Evolutionary conservation across 768 basidiomycete genomes (phyloP).

Genomic region (Lentinula guzmanii): DNA sequence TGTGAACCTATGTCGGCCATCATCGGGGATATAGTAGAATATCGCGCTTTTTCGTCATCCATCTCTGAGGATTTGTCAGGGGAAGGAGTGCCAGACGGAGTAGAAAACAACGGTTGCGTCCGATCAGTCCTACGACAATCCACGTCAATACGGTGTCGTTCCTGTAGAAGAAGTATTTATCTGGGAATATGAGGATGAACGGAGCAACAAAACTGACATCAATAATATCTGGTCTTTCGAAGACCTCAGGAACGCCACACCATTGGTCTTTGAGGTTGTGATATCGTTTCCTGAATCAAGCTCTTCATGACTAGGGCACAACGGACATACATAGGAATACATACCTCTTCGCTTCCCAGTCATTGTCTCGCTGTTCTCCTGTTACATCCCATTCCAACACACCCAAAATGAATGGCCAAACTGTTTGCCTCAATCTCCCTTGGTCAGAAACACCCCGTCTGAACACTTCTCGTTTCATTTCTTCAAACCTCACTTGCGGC

Average conservation of each 20-base stretch:
- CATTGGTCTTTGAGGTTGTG: constrained; percentile 70
- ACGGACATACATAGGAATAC: constrained; percentile 9
- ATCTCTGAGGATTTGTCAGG: constrained; percentile 21
- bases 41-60: constrained; percentile 53
- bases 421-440: constrained; percentile 55
- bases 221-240: constrained; percentile 69
- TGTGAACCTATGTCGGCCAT: constrained; percentile 77
- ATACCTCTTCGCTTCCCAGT: constrained; percentile 64
- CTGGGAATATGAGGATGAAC: constrained; percentile 6
- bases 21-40: constrained; percentile 72
- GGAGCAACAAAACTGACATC: constrained; percentile 49
- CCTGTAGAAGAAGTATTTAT: constrained; percentile 33
- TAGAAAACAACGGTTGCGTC: constrained; percentile 83
- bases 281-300: constrained; percentile 53
- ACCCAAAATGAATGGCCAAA: constrained; percentile 90
- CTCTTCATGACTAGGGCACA: background rate
- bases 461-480: constrained; percentile 76
- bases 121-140: constrained; percentile 96
- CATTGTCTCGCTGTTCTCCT: constrained; percentile 47
- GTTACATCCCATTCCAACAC: constrained; percentile 79
- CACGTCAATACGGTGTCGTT: constrained; percentile 92
- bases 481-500: constrained; percentile 58
- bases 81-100: constrained; percentile 14
- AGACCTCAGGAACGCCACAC: constrained; percentile 79
- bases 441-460: constrained; percentile 58